Base-by-base conservation (phyloP, 805 yeast genomes). In the Clavispora santaluciae region DNA sequence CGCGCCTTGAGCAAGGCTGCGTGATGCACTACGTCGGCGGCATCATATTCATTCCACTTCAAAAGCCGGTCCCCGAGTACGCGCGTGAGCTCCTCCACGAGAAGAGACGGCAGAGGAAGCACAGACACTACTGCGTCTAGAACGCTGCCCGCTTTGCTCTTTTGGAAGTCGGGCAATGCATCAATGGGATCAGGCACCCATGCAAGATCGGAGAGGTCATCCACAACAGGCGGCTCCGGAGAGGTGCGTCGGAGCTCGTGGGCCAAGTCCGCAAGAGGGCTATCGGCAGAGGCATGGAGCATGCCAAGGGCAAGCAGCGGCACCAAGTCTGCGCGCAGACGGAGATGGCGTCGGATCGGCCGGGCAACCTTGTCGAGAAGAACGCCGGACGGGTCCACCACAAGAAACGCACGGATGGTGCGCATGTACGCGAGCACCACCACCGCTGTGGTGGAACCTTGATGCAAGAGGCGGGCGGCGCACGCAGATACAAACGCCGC, bases 141-240 rank as follows among this genome's bases (percentile, higher is more conserved):
- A 5, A 81, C 74, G 53, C 86, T 95, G 31, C 77, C 74, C 17
- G 75, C 78, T 34, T 73, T 70, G 9, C 72, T 73, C 44, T 78
- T 76, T 34, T 76, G 73, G 63, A 85, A 88, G 58, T 87, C 95
- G 0, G 90, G 86, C n/a, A 89, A 73, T 0, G 96, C 95, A 63
- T 88, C 96, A 12, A 86, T 73, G 0, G 96, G 96, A 50, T 86
- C 95, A 0, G 96, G 96, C 7, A 60, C 59, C 96, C 96, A 87
- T 35, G 74, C 66, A 2, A 79, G 53, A 48, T 75, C 80, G 9
- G 66, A 49, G 36, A 67, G 55, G 29, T 72, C 78, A 33, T 75
- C 78, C 5, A 54, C 46, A 4, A 43, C 35, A 4, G 49, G 44
- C 6, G 38, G 13, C 4, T 33, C 31, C 5, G 38, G 42, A n/a